Percentiles rank a stretch among this genome's conserved stretches.
Evolutionary conservation across 148 eudicot species (phyloP).

Genomic region (Drosera capensis): DNA sequence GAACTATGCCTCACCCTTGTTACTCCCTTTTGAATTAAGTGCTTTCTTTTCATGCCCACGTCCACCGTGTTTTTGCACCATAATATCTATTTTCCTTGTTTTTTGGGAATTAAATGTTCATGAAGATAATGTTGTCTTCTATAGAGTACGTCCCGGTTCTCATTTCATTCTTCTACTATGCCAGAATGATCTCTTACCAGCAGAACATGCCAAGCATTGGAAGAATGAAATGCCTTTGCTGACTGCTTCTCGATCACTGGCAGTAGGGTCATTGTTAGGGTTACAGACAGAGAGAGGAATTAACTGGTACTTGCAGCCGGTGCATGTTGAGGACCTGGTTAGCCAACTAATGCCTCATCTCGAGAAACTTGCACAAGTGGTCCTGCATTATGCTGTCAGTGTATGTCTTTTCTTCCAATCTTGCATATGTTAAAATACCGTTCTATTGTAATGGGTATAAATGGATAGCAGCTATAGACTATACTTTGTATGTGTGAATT

Average conservation of each 20-base stretch:
- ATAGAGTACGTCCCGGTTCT: neutral
- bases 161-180: constrained; percentile 2
- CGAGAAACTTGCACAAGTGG: constrained; percentile 53
- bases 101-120: neutral
- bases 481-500: too few species aligned
- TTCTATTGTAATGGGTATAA: neutral
- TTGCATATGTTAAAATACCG: constrained; percentile 1
- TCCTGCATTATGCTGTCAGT: constrained; percentile 74
- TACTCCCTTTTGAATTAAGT: too few species aligned
- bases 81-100: too few species aligned
- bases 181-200: constrained; percentile 89
- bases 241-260: constrained; percentile 55
- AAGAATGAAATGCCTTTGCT: constrained; percentile 78
- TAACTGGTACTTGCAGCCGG: constrained; percentile 72
- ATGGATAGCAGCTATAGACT: neutral
- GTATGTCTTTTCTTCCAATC: constrained; percentile 32
- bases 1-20: too few species aligned
- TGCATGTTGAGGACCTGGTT: constrained; percentile 36
- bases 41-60: too few species aligned
- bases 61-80: too few species aligned
- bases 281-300: constrained; percentile 63
- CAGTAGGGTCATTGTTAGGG: constrained; percentile 69
- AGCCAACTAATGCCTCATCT: constrained; percentile 67
- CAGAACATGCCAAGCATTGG: constrained; percentile 80
- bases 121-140: neutral